phyloP scores from a whole-genome alignment of 371 early-diverging fungal species.

The Smittium culicis region DNA sequence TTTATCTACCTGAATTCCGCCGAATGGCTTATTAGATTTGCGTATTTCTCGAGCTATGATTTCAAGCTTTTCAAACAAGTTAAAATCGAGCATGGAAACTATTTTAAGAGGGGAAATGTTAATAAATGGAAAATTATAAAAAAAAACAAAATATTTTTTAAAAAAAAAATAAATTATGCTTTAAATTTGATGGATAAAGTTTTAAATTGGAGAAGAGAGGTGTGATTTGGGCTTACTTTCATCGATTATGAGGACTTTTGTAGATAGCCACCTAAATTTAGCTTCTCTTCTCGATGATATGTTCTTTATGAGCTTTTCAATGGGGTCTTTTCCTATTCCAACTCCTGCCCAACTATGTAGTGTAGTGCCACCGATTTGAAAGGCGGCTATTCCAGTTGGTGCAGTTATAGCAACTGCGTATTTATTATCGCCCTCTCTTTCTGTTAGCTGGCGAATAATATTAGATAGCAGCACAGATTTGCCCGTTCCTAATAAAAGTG shows the following conservation, averaged over 20 bases:
- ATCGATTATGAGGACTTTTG: constrained; percentile 68
- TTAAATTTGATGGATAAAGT: neutral
- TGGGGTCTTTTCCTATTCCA: constrained; percentile 43
- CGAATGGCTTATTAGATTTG: constrained; percentile 46
- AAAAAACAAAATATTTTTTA: neutral
- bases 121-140: constrained; percentile 16
- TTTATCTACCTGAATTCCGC: constrained; percentile 59
- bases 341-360: constrained; percentile 68
- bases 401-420: constrained; percentile 62
- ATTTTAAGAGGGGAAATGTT: no score
- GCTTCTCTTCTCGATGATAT: constrained; percentile 23
- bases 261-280: constrained; percentile 40
- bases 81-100: constrained; percentile 77
- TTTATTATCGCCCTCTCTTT: constrained; percentile 9
- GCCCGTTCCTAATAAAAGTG: constrained; percentile 57
- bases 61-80: constrained; percentile 67
- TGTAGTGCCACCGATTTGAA: constrained; percentile 65
- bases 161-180: neutral
- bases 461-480: constrained; percentile 54
- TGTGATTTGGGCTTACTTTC: constrained; percentile 30
- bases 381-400: constrained; percentile 77
- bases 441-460: constrained; percentile 42
- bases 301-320: constrained; percentile 30
- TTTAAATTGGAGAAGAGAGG: neutral
- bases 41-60: constrained; percentile 47